Evolutionary conservation across 176 grass and related monocot species (phyloP).

Genomic region (Chrysopogon serrulatus): DNA sequence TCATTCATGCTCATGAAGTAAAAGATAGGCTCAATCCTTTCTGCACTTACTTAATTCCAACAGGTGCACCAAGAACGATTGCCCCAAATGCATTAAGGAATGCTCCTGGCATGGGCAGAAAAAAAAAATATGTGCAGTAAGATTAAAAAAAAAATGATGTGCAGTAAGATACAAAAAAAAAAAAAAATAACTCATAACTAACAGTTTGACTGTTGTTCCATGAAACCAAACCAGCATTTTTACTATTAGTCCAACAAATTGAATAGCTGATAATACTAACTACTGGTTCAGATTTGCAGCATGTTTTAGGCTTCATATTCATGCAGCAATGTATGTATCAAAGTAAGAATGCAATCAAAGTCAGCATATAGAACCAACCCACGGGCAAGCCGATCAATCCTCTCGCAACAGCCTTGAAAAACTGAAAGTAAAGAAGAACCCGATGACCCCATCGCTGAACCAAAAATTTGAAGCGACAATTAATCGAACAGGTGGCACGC

Average conservation of each 20-base stretch:
- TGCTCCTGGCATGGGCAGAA: constrained; percentile 40
- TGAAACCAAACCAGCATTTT: not conserved
- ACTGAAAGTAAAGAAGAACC: constrained; percentile 42
- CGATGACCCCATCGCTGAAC: constrained; percentile 7
- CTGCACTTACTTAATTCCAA: constrained; percentile 71
- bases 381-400: constrained; percentile 64
- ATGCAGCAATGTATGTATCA: not conserved
- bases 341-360: constrained; percentile 2
- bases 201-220: not conserved
- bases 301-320: not conserved
- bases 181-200: not conserved
- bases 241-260: not conserved
- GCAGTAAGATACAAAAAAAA: too few relatives aligned
- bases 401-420: constrained; percentile 42
- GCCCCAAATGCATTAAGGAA: constrained; percentile 91
- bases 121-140: not conserved
- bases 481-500: not conserved
- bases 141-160: not conserved
- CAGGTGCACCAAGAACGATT: constrained; percentile 84
- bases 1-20: not conserved
- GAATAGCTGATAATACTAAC: not conserved
- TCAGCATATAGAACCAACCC: constrained; percentile 35
- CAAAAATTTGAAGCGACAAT: not conserved
- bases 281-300: not conserved
- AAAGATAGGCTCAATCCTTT: not conserved